These are phyloP conservation scores for Suhomyces atakaporum DNA, from an alignment of 1,139 yeast genomes.

Conservation along the genomic window DNA sequence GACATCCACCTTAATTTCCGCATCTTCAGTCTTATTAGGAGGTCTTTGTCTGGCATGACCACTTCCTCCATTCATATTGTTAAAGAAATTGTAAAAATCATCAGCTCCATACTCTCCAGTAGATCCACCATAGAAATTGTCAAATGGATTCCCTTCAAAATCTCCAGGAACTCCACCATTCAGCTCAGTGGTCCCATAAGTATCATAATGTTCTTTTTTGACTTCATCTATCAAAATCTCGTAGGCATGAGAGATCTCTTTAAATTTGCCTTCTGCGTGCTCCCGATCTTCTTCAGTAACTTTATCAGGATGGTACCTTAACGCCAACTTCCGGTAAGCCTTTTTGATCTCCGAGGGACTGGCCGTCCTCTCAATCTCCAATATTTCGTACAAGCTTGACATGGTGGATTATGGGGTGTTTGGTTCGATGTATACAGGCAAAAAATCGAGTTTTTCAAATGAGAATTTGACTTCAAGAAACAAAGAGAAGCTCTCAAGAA, in stretches of 20 bases:
- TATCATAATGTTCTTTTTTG: conserved; percentile 57
- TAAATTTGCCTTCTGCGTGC: conserved; percentile 70
- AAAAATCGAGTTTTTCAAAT: too few relatives aligned
- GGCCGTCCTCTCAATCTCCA: conserved; percentile 68
- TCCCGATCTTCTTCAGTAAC: conserved; percentile 65
- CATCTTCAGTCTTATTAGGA: conserved; percentile 59
- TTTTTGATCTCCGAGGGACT: conserved; percentile 65
- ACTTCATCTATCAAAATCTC: conserved; percentile 69
- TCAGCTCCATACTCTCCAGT: conserved; percentile 53
- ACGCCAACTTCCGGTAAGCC: conserved; percentile 76
- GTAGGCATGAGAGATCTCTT: conserved; percentile 76
- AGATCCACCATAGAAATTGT: conserved; percentile 33
- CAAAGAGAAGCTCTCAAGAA: too few relatives aligned
- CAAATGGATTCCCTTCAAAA: conserved; percentile 43
- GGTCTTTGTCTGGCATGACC: conserved; percentile 15
- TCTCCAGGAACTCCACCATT: conserved; percentile 22
- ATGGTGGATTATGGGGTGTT: background rate
- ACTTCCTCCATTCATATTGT: conserved; percentile 40
- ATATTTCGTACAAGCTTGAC: conserved; percentile 55
- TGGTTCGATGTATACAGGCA: too few relatives aligned
- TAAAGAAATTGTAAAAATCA: conserved; percentile 74
- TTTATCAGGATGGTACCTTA: conserved; percentile 80
- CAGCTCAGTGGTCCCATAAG: conserved; percentile 50
- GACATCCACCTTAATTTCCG: conserved; percentile 61
- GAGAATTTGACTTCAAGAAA: too few relatives aligned